Base-by-base conservation (phyloP, 768 basidiomycete genomes). In the Dacryopinax spathularia region DNA sequence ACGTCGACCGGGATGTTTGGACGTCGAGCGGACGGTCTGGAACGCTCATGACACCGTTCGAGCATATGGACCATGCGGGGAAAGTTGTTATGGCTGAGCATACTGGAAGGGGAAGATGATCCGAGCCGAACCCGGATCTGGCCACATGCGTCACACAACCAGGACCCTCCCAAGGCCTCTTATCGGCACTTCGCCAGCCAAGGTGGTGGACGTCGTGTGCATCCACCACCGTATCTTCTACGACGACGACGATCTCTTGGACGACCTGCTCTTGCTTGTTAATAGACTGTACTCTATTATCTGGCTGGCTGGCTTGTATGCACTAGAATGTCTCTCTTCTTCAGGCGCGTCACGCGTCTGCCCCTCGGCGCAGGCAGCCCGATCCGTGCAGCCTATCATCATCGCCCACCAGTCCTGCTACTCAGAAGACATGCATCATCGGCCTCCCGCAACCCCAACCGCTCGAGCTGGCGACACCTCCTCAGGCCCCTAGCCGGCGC, bases 61-160 rank as follows among this genome's bases (percentile, higher is more conserved):
- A n/a, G n/a, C n/a, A n/a, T n/a, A n/a, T n/a, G n/a, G n/a, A n/a
- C 12, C 36, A 37, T 37, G 36, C n/a, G 36, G 36, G n/a, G n/a
- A 10, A 37, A 10, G 12, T 37, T n/a, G 10, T n/a, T n/a, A n/a
- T 10, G n/a, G 36, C 36, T 37, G 12, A 10, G 36, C n/a, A n/a
- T 10, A 10, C n/a, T 37, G 36, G n/a, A 37, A 37, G 36, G 36
- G 48, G 48, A 56, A 29, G 48, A 56, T 56, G 48, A 56, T 56
- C 48, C 48, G 48, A 56, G 25, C 48, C 48, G 25, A 56, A 56
- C 48, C 48, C 48, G 48, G 48, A 56, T 56, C 48, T 56, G 48
- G 13, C n/a, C n/a, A 20, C 48, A 56, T 56, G 48, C 48, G n/a
- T n/a, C n/a, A n/a, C n/a, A n/a, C n/a, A n/a, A n/a, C n/a, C n/a